These are phyloP conservation scores for Rhododendron kiyosumense DNA, from an alignment of 148 eudicot genomes.

Conservation along the genomic window DNA sequence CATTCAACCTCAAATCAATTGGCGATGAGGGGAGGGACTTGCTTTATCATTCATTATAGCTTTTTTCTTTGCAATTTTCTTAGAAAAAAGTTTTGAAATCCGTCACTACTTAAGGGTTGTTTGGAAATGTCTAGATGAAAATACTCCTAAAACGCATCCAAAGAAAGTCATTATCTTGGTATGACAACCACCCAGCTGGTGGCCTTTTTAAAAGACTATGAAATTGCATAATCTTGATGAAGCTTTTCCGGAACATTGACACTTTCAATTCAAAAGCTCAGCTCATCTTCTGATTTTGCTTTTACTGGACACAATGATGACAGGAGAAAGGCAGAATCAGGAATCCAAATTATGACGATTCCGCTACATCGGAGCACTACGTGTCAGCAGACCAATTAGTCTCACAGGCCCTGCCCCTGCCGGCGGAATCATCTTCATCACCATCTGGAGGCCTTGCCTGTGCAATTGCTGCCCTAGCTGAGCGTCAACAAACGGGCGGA, in stretches of 20 bases:
- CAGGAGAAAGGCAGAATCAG: slow-evolving; percentile 62
- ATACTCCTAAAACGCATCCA: neutral
- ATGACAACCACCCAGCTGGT: neutral
- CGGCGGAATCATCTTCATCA: slow-evolving; percentile 58
- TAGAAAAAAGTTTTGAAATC: neutral
- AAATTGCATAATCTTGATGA: neutral
- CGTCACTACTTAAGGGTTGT: neutral
- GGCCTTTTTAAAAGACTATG: neutral
- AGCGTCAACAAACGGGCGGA: slow-evolving; percentile 66
- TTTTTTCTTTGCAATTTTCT: neutral
- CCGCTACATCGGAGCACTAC: slow-evolving; percentile 34
- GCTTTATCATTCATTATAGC: neutral
- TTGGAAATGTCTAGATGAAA: neutral
- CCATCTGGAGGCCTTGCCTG: slow-evolving; percentile 96
- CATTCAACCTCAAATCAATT: neutral
- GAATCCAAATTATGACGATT: slow-evolving; percentile 26
- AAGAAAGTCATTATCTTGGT: neutral
- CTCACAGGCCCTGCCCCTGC: slow-evolving; percentile 31
- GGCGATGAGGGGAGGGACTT: neutral
- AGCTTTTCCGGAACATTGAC: neutral
- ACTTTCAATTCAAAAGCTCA: neutral
- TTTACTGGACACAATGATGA: neutral
- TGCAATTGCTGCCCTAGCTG: slow-evolving; percentile 92
- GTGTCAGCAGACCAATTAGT: slow-evolving; percentile 28
- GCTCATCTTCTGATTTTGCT: neutral